A percentile compares a stretch with the other conserved stretches of the same genome.
Evolutionary conservation across 495 filamentous ascomycete genomes (phyloP).

Genomic region (Aspergillus hancockii): DNA sequence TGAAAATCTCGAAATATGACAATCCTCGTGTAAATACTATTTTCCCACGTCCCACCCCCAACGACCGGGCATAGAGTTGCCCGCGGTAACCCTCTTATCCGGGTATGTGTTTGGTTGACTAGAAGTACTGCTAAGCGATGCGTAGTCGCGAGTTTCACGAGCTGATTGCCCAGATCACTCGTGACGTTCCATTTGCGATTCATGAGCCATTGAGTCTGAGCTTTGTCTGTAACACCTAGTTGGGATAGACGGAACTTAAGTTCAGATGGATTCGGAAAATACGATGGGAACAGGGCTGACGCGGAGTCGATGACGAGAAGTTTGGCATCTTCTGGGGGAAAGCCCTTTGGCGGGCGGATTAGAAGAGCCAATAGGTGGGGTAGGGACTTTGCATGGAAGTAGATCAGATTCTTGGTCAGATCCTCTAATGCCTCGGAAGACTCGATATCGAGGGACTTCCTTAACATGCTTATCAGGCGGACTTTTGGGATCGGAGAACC

Average conservation of each 20-base stretch:
- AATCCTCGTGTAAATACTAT: constrained; percentile 62
- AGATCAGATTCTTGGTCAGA: constrained; percentile 36
- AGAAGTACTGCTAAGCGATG: constrained; percentile 67
- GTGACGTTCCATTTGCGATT: constrained; percentile 64
- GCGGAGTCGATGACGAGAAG: constrained; percentile 78
- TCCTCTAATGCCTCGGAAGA: constrained; percentile 17
- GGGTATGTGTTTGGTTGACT: constrained; percentile 71
- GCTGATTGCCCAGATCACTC: constrained; percentile 52
- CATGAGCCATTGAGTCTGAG: constrained; percentile 54
- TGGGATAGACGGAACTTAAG: constrained; percentile 34
- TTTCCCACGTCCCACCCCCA: constrained; percentile 69
- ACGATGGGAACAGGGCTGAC: constrained; percentile 69
- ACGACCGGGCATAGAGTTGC: constrained; percentile 74
- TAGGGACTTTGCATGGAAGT: constrained; percentile 56
- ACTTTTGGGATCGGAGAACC: constrained; percentile 42
- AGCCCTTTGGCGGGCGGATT: constrained; percentile 56
- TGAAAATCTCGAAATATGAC: constrained; percentile 68
- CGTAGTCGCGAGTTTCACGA: constrained; percentile 70
- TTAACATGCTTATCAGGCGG: constrained; percentile 42
- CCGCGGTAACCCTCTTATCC: constrained; percentile 53
- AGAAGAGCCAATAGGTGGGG: constrained; percentile 78
- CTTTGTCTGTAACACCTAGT: constrained; percentile 34
- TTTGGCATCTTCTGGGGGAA: constrained; percentile 59
- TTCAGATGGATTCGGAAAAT: constrained; percentile 60
- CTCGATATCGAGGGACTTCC: constrained; percentile 4